Percentiles rank a stretch among this genome's conserved stretches.
These are phyloP conservation scores for Vitis hybrid DNA, from an alignment of 177 flowering plant genomes.

Conservation along the genomic window DNA sequence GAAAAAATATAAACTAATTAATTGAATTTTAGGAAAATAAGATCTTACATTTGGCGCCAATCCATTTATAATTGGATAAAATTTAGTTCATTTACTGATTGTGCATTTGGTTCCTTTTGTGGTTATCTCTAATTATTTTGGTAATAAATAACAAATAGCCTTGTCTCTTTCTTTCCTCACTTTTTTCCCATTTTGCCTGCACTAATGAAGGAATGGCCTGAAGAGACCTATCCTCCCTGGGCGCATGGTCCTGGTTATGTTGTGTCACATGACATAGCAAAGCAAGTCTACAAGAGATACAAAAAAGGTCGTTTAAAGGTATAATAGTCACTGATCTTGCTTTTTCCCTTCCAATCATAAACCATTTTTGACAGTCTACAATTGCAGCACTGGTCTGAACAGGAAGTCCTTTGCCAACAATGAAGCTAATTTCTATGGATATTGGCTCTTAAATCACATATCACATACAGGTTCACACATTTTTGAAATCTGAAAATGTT, in stretches of 20 bases:
- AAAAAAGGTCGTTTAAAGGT: constrained; percentile 76
- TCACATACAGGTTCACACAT: neutral
- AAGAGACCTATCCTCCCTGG: constrained; percentile 87
- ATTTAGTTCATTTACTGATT: neutral
- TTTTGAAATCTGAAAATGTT: neutral
- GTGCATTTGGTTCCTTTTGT: neutral
- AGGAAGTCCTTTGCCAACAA: too few relatives aligned
- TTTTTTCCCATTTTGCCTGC: constrained; percentile 7
- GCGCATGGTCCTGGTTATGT: constrained; percentile 99
- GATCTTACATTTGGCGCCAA: too few relatives aligned
- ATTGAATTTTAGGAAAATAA: too few relatives aligned
- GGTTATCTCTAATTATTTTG: neutral
- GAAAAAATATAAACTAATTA: too few relatives aligned
- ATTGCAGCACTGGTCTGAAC: too few relatives aligned
- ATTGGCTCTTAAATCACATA: neutral
- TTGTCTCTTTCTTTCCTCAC: neutral
- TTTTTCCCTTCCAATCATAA: too few relatives aligned
- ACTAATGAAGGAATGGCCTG: constrained; percentile 78
- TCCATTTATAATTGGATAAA: too few relatives aligned
- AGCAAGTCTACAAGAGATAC: constrained; percentile 51
- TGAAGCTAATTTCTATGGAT: too few relatives aligned
- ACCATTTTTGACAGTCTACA: too few relatives aligned
- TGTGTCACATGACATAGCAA: constrained; percentile 82
- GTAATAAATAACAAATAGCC: neutral
- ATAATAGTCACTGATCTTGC: neutral